Evolutionary conservation across 441 rosid genomes (phyloP).

Genomic region (Biscutella laevigata): DNA sequence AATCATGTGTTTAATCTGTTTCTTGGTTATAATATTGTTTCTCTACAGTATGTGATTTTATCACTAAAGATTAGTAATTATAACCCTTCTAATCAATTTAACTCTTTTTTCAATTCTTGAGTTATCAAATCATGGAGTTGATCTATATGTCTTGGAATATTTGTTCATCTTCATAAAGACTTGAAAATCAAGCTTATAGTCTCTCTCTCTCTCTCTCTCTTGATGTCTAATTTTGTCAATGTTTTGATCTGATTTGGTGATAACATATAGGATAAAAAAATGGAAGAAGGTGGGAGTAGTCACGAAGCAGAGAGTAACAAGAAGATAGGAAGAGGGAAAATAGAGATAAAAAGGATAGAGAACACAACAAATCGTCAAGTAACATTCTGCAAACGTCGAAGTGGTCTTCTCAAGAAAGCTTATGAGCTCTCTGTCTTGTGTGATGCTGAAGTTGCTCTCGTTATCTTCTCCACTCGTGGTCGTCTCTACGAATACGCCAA

Average conservation of each 20-base stretch:
- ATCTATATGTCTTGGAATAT: too few species aligned
- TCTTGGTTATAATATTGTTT: slow-evolving; percentile 10
- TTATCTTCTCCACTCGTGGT: slow-evolving; percentile 58
- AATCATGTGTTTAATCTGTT: slow-evolving; percentile 1
- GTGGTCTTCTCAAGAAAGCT: slow-evolving; percentile 62
- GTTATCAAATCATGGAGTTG: too few species aligned
- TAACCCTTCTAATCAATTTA: too few species aligned
- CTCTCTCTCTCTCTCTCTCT: slow-evolving; percentile 3
- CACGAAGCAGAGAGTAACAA: slow-evolving; percentile 33
- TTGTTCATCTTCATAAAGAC: too few species aligned
- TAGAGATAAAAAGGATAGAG: slow-evolving; percentile 54
- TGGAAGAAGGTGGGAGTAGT: slow-evolving; percentile 28
- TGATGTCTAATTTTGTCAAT: too few species aligned
- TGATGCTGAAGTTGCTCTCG: slow-evolving; percentile 55
- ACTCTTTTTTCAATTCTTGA: too few species aligned
- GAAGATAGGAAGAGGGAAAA: slow-evolving; percentile 50
- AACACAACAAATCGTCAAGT: slow-evolving; percentile 54
- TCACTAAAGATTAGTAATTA: neutral
- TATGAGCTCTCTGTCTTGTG: slow-evolving; percentile 54
- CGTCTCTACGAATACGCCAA: slow-evolving; percentile 55
- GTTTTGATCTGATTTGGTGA: slow-evolving; percentile 23
- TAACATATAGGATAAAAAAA: slow-evolving; percentile 17
- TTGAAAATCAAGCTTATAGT: too few species aligned
- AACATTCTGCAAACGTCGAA: slow-evolving; percentile 57
- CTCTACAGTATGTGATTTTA: neutral